Evolutionary conservation across 257 asterid species (phyloP).

Genomic region (Scutellaria barbata): DNA sequence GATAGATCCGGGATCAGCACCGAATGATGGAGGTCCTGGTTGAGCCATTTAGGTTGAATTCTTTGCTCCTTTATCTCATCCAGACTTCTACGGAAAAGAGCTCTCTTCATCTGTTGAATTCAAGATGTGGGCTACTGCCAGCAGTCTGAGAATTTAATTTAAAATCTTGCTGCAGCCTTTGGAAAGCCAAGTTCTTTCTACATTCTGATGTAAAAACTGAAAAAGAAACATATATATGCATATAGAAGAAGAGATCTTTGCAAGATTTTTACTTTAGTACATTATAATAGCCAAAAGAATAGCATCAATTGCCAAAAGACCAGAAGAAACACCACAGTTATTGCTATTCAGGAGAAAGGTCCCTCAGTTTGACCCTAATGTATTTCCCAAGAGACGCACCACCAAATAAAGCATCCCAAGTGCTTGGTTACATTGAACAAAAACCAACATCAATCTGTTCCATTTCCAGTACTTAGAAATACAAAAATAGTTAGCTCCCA

Average conservation of each 20-base stretch:
- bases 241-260: not conserved
- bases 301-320: not conserved
- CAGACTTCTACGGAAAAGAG: constrained; percentile 26
- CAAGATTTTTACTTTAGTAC: not conserved
- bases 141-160: constrained; percentile 23
- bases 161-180: constrained; percentile 9
- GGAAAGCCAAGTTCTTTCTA: constrained; percentile 28
- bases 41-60: constrained; percentile 58
- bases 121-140: constrained; percentile 28
- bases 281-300: not conserved
- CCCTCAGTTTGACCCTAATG: constrained; percentile 1
- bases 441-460: not conserved
- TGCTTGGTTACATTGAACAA: constrained; percentile 2
- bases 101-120: constrained; percentile 47
- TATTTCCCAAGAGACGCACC: constrained; percentile 20
- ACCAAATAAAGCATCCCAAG: constrained; percentile 7
- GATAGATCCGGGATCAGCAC: constrained; percentile 45
- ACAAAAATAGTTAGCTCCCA: no score
- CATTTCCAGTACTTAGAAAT: not conserved
- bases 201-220: constrained; percentile 33
- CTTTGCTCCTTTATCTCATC: constrained; percentile 33
- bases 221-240: constrained; percentile 10
- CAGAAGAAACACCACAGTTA: not conserved
- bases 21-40: constrained; percentile 45
- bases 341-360: constrained; percentile 16